A percentile compares a stretch with the other conserved stretches of the same genome.
phyloP scores from a whole-genome alignment of 108 stramenopile species.

The Skeletonema tropicum region DNA sequence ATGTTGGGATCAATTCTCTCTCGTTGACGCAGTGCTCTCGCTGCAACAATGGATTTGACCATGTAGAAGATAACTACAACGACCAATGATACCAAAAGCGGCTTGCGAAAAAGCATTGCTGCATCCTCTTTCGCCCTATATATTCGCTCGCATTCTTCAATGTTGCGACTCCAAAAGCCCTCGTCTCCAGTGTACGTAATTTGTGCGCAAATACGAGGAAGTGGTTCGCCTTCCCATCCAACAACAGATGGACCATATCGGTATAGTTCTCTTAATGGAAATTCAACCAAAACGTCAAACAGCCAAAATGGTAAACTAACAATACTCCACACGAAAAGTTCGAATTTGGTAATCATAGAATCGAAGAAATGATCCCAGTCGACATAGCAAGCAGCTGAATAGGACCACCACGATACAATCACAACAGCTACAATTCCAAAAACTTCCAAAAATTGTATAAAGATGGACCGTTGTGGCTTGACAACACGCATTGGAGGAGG shows the following conservation, averaged over 20 bases:
- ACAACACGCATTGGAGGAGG: background rate
- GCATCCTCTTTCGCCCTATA: slow-evolving; percentile 61
- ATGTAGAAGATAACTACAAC: slow-evolving; percentile 26
- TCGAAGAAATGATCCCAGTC: slow-evolving; percentile 22
- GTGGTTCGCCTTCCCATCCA: slow-evolving; percentile 67
- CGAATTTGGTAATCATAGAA: background rate
- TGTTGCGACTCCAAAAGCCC: slow-evolving; percentile 63
- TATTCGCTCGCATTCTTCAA: slow-evolving; percentile 60
- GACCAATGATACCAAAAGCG: slow-evolving; percentile 37
- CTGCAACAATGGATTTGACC: slow-evolving; percentile 37
- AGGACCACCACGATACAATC: slow-evolving; percentile 13
- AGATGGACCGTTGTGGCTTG: slow-evolving; percentile 17
- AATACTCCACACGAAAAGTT: slow-evolving; percentile 1
- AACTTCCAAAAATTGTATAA: slow-evolving; percentile 27
- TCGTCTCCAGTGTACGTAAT: slow-evolving; percentile 62
- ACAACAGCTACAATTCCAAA: slow-evolving; percentile 20
- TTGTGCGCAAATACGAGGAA: slow-evolving; percentile 56
- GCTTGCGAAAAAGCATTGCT: slow-evolving; percentile 51
- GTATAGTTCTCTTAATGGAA: slow-evolving; percentile 64
- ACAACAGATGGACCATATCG: slow-evolving; percentile 56
- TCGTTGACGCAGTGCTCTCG: slow-evolving; percentile 23
- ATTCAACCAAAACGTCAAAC: slow-evolving; percentile 34
- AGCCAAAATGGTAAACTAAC: slow-evolving; percentile 25
- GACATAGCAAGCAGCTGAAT: slow-evolving; percentile 6
- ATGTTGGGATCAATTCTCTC: slow-evolving; percentile 53